Evolutionary conservation across 148 eudicot genomes (phyloP), one percentile per base, ranked within the genome.

Genomic region (Vaccinium vitisidaea): DNA sequence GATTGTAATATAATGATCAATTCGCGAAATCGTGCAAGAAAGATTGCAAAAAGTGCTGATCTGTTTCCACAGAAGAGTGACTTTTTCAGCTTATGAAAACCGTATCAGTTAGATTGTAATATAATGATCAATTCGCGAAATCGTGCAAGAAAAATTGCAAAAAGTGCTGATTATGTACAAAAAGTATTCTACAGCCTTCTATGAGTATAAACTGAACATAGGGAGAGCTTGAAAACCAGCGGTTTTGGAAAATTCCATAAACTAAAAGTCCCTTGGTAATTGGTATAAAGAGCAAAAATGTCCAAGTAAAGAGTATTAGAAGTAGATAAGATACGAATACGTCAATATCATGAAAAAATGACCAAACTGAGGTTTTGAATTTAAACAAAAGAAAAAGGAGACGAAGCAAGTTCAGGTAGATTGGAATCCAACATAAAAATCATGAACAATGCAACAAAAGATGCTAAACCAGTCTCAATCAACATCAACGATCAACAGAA

Each of bases 11-110:
- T 19, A 30, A 48, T 77, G 27, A 56, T 80, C 27, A 36, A 58
- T 4, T 39, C 18, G 32, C 30, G 55, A 36, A 39, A n/a, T n/a
- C n/a, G n/a, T n/a, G n/a, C n/a, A n/a, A n/a, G n/a, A n/a, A n/a
- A n/a, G n/a, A n/a, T n/a, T n/a, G n/a, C n/a, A n/a, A n/a, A n/a
- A n/a, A n/a, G n/a, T n/a, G n/a, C n/a, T n/a, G n/a, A n/a, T n/a
- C 99, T 94, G 94, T 53, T 71, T 84, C 83, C 80, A 65, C 43
- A 59, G 79, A 70, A 81, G 83, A 70, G 73, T 52, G 23, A 21
- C 7, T 39, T 54, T 30, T 50, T 52, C 56, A 36, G 39, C 13
- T 5, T 36, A 70, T 2, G 49, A 82, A 82, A 25, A 18, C 78
- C 65, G 36, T 25, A 58, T 2, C 43, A 53, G 50, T 25, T 65